phyloP scores from a whole-genome alignment of 2,329 filamentous ascomycete species.

The Aspergillus chevalieri region DNA sequence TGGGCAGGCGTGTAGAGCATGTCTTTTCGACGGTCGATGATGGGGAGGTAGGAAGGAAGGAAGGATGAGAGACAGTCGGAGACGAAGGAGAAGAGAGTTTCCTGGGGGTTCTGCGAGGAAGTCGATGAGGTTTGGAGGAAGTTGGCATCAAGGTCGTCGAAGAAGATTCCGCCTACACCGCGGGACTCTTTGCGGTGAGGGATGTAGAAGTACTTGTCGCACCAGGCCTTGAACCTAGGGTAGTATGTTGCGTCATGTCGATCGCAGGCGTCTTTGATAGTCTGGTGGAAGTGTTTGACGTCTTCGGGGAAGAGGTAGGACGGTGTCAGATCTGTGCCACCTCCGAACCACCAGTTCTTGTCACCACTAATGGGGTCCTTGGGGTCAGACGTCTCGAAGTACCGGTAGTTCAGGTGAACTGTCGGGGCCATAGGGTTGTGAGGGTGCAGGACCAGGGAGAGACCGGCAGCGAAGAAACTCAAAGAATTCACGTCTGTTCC shows the following conservation, averaged over 20 bases:
- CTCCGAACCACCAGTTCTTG: slow-evolving; percentile 93
- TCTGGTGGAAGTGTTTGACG: slow-evolving; percentile 91
- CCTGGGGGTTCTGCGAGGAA: slow-evolving; percentile 69
- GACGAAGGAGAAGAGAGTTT: slow-evolving; percentile 83
- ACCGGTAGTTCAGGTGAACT: slow-evolving; percentile 96
- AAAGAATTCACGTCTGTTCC: slow-evolving; percentile 70
- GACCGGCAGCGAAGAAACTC: slow-evolving; percentile 89
- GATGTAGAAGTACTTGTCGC: slow-evolving; percentile 93
- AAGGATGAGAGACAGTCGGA: slow-evolving; percentile 82
- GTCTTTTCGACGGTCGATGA: slow-evolving; percentile 80
- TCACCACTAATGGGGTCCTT: slow-evolving; percentile 63
- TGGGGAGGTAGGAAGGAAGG: slow-evolving; percentile 83
- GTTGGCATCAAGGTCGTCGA: slow-evolving; percentile 80
- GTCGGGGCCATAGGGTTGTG: slow-evolving; percentile 95
- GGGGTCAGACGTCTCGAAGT: slow-evolving; percentile 90
- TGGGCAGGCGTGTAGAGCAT: slow-evolving; percentile 81
- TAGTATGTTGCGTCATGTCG: slow-evolving; percentile 90
- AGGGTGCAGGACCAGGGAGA: slow-evolving; percentile 90
- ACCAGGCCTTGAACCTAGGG: slow-evolving; percentile 94
- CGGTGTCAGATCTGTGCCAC: slow-evolving; percentile 88
- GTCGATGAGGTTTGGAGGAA: slow-evolving; percentile 34
- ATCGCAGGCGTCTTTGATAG: slow-evolving; percentile 88
- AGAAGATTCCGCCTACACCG: slow-evolving; percentile 94
- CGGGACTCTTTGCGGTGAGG: slow-evolving; percentile 83
- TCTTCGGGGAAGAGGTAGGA: slow-evolving; percentile 95